These are phyloP conservation scores for Boletus barrowsii DNA, from an alignment of 768 basidiomycete genomes.

Conservation along the genomic window DNA sequence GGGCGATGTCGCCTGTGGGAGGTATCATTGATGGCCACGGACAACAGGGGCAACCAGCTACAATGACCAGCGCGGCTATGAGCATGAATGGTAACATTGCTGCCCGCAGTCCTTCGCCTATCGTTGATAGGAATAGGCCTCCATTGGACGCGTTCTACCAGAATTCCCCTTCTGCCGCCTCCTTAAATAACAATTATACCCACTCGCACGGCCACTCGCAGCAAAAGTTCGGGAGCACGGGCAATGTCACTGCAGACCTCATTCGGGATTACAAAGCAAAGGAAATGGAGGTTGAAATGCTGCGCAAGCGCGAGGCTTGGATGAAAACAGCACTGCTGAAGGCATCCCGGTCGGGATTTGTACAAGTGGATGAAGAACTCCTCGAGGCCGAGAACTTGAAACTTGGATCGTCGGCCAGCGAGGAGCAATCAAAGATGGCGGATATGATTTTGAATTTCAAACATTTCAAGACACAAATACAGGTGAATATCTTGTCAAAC, in stretches of 20 bases:
- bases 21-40: slow-evolving; percentile 23
- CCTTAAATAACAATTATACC: slow-evolving; percentile 47
- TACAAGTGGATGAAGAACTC: slow-evolving; percentile 56
- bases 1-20: slow-evolving; percentile 61
- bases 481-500: slow-evolving; percentile 50
- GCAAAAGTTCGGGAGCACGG: slow-evolving; percentile 50
- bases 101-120: slow-evolving; percentile 56
- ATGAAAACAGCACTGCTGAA: slow-evolving; percentile 76
- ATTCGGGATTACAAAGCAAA: slow-evolving; percentile 77
- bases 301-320: slow-evolving; percentile 79
- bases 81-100: slow-evolving; percentile 44
- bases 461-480: slow-evolving; percentile 80
- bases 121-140: slow-evolving; percentile 51
- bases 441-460: slow-evolving; percentile 83
- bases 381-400: slow-evolving; percentile 34
- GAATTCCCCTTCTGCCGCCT: slow-evolving; percentile 38
- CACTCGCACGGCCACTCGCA: slow-evolving; percentile 38
- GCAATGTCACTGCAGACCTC: slow-evolving; percentile 72
- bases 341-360: slow-evolving; percentile 77
- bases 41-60: slow-evolving; percentile 34
- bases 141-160: slow-evolving; percentile 63
- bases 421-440: slow-evolving; percentile 51
- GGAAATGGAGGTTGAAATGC: slow-evolving; percentile 73
- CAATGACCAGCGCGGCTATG: slow-evolving; percentile 56
- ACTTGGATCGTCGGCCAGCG: slow-evolving; percentile 31